A percentile compares a stretch with the other conserved stretches of the same genome.
Conservation (phyloP, 2,329 filamentous ascomycete species). For the Pseudocercospora cruenta region DNA sequence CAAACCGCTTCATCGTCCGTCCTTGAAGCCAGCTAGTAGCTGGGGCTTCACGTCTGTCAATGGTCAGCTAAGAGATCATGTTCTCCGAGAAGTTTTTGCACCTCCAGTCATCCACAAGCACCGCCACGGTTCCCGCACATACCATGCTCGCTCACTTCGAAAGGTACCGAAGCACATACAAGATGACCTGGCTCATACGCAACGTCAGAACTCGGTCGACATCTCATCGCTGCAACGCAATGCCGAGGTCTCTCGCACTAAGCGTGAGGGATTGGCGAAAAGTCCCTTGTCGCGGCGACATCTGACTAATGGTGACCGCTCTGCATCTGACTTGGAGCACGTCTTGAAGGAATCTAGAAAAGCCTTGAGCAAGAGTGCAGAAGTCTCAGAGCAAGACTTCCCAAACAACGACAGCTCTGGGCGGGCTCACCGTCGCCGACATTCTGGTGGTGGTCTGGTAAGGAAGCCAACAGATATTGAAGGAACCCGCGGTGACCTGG, state of each 20-base stretch:
- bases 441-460: conserved; percentile 83
- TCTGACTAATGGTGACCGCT: conserved; percentile 24
- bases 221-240: conserved; percentile 17
- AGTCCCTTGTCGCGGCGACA: conserved; percentile 43
- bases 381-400: conserved; percentile 28
- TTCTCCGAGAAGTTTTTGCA: conserved; percentile 84
- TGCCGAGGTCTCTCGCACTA: conserved; percentile 5
- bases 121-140: conserved; percentile 69
- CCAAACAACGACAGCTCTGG: background rate
- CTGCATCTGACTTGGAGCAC: conserved; percentile 30
- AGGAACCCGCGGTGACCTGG: conserved; percentile 70
- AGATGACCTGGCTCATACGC: conserved; percentile 33
- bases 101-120: conserved; percentile 76
- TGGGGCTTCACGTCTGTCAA: conserved; percentile 96
- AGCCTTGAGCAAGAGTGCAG: conserved; percentile 37
- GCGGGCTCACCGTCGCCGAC: conserved; percentile 62
- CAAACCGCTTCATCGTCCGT: conserved; percentile 37
- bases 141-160: conserved; percentile 63
- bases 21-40: conserved; percentile 56
- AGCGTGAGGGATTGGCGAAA: conserved; percentile 47
- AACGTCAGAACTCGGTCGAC: conserved; percentile 34
- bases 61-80: conserved; percentile 81
- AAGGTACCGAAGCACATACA: conserved; percentile 34
- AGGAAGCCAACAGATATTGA: conserved; percentile 71
- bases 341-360: conserved; percentile 26